phyloP scores from a whole-genome alignment of 1,284 basidiomycete genomes.

The Cutaneotrichosporon cavernicola region DNA sequence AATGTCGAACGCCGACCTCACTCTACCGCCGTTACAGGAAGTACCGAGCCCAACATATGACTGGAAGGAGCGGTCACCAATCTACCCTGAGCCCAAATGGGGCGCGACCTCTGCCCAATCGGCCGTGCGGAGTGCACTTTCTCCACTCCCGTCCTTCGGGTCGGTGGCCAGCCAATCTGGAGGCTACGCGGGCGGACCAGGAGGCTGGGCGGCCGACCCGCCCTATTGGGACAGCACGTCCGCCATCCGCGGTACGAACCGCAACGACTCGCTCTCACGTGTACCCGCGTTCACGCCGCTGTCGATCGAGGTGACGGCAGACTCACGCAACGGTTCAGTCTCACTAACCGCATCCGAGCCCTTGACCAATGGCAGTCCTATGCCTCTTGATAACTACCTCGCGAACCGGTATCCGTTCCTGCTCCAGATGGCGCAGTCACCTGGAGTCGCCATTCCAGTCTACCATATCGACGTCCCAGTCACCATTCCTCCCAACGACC shows the following conservation, averaged over 20 bases:
- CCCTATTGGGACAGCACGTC: slow-evolving; percentile 12
- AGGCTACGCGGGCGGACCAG: neutral
- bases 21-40: slow-evolving; percentile 22
- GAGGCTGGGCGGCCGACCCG: slow-evolving; percentile 6
- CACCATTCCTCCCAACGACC: slow-evolving; percentile 11
- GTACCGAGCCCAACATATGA: slow-evolving; percentile 15
- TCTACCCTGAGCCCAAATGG: slow-evolving; percentile 17
- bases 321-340: neutral
- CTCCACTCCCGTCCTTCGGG: slow-evolving; percentile 18
- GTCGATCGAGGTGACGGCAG: slow-evolving; percentile 15
- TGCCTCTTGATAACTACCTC: slow-evolving; percentile 15
- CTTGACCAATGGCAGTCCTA: neutral
- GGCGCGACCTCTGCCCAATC: slow-evolving; percentile 9
- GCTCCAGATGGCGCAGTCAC: slow-evolving; percentile 5
- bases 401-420: slow-evolving; percentile 24
- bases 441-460: slow-evolving; percentile 10
- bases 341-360: slow-evolving; percentile 14
- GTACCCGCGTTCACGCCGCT: slow-evolving; percentile 15
- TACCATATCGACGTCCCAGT: slow-evolving; percentile 28
- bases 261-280: slow-evolving; percentile 2
- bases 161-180: slow-evolving; percentile 15
- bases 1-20: slow-evolving; percentile 10
- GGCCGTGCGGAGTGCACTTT: slow-evolving; percentile 10
- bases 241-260: slow-evolving; percentile 6
- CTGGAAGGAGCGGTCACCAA: slow-evolving; percentile 17